Evolutionary conservation across 169 alveolate genomes (phyloP), one percentile per base, ranked within the genome.

Genomic region (Theileria parva): DNA sequence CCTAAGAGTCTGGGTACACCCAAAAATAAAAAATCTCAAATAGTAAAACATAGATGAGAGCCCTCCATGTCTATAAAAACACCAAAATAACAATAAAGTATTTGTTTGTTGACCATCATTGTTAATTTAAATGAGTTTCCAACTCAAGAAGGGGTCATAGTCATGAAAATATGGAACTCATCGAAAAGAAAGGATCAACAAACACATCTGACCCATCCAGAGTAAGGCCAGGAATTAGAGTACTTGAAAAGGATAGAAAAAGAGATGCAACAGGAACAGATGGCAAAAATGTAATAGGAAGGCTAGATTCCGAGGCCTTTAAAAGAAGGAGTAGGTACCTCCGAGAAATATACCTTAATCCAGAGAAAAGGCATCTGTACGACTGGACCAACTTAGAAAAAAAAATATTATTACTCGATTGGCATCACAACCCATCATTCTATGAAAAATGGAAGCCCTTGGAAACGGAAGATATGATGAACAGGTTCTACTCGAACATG

Each of bases 321-420:
- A 80, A 63, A n/a, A 55, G 85, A 6, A 63, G 87, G 25, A 65
- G 85, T 32, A 72, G 66, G 75, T 85, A 32, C 61, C 80, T 85
- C 39, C 57, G 91, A 34, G 87, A 79, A 70, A 32, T 73, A 25
- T 85, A 53, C 87, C 50, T 71, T 48, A 77, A 85, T 50, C 91
- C 84, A 8, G 73, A 77, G 50, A 65, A 53, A 17, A 61, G 91
- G 44, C 86, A 77, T 79, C 9, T 67, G 39, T 75, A 85, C 70
- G 85, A 77, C 44, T 85, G 91, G 91, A 85, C 87, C 12, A 53
- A 50, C 23, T 11, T 28, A 23, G 91, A 85, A 64, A 85, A 85
- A 79, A 85, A 85, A 78, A 67, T 78, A 19, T 74, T 85, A 48
- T 51, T 76, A 17, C 76, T 85, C n/a, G 91, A 85, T 79, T 78